Evolutionary conservation across 2,329 filamentous ascomycete species (phyloP).

Genomic region (Pseudogymnoascus sp.): DNA sequence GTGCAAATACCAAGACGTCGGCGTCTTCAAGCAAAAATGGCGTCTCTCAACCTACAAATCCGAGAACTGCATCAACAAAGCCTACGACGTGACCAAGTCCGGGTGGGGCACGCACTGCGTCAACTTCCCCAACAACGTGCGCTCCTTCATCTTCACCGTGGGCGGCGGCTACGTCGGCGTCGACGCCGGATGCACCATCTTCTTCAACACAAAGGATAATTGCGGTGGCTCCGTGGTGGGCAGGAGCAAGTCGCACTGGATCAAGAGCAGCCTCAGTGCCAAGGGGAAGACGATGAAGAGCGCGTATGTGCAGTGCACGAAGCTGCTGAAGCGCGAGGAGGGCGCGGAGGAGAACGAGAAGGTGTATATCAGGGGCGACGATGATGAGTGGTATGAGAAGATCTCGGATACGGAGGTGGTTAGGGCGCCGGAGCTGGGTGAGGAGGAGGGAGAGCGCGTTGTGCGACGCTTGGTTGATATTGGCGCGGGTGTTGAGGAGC

Average conservation of each 20-base stretch:
- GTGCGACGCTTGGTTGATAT: not conserved
- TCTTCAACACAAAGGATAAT: not conserved
- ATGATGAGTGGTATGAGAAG: not conserved
- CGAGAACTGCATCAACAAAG: not conserved
- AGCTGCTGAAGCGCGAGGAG: not conserved
- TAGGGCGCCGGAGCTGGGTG: not conserved
- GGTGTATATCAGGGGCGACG: not conserved
- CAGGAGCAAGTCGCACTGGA: not conserved
- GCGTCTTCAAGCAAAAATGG: constrained; percentile 3
- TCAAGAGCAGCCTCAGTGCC: not conserved
- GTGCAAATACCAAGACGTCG: not conserved
- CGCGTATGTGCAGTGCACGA: not conserved
- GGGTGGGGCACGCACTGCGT: not conserved
- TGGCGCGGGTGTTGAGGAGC: not conserved
- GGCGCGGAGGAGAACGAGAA: not conserved
- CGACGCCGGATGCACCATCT: not conserved
- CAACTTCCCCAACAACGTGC: not conserved
- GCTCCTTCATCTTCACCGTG: not conserved
- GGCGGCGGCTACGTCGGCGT: not conserved
- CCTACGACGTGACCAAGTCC: not conserved
- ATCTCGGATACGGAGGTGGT: not conserved
- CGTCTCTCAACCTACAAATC: not conserved
- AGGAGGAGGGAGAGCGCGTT: not conserved
- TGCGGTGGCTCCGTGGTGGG: not conserved
- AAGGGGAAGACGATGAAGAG: constrained; percentile 2